Percentiles rank a stretch among this genome's conserved stretches.
phyloP scores from a whole-genome alignment of 352 stramenopile genomes.

The Pythium scleroteichum region DNA sequence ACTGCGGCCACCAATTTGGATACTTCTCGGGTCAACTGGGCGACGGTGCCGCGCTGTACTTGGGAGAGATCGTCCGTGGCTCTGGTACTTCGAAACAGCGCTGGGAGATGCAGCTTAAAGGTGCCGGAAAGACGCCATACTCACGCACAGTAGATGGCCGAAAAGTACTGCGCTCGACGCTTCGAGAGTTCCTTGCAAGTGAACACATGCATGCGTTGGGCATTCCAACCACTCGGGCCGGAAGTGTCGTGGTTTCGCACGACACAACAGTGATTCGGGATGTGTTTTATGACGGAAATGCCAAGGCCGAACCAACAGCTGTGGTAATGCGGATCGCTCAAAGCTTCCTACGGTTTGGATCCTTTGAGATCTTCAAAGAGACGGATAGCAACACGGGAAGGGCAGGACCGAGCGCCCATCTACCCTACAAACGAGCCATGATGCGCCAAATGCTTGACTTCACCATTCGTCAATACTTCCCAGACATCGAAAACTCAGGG shows the following conservation, averaged over 20 bases:
- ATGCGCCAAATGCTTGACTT: slow-evolving; percentile 84
- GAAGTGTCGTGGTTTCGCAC: slow-evolving; percentile 70
- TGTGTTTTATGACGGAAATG: slow-evolving; percentile 89
- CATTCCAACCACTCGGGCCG: slow-evolving; percentile 93
- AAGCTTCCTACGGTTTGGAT: slow-evolving; percentile 95
- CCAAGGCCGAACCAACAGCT: slow-evolving; percentile 76
- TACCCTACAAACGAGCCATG: slow-evolving; percentile 66
- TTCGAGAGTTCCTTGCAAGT: slow-evolving; percentile 97
- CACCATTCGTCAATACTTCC: slow-evolving; percentile 67
- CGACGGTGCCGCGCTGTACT: slow-evolving; percentile 88
- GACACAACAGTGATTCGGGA: slow-evolving; percentile 78
- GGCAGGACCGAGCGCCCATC: slow-evolving; percentile 63
- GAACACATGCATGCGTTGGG: slow-evolving; percentile 96
- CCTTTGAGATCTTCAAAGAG: slow-evolving; percentile 95
- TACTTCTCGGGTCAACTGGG: slow-evolving; percentile 92
- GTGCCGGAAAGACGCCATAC: slow-evolving; percentile 94
- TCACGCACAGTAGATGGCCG: slow-evolving; percentile 93
- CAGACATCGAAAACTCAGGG: slow-evolving; percentile 37
- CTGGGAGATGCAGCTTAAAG: slow-evolving; percentile 97
- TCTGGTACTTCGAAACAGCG: slow-evolving; percentile 33
- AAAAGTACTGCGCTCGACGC: slow-evolving; percentile 91
- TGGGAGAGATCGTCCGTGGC: slow-evolving; percentile 74
- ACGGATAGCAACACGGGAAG: slow-evolving; percentile 62
- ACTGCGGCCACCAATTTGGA: slow-evolving; percentile 92
- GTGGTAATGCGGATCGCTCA: slow-evolving; percentile 89